Evolutionary conservation across 768 basidiomycete genomes (phyloP), one percentile per base, ranked within the genome.

Genomic region (Cystobasidium ongulense): DNA sequence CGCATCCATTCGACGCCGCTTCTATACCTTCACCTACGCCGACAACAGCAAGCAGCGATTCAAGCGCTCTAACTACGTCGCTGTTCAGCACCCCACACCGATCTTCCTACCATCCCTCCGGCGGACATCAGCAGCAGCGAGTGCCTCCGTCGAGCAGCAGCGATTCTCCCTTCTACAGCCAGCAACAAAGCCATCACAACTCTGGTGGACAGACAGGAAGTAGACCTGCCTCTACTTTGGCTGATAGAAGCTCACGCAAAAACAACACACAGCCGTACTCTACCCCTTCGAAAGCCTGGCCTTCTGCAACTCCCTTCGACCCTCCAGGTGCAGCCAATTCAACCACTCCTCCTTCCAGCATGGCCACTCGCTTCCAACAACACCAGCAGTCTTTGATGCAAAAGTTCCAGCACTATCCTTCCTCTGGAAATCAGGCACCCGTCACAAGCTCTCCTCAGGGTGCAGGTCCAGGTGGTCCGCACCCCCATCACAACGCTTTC

Each of bases 321-420:
- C 46, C 21, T 50, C 21, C 46, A 50, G 21, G 21, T n/a, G 46
- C 46, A 11, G 46, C 15, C 46, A 50, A 50, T 50, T 17, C 46
- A 50, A 50, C 46, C 5, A 11, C 46, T 8, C 46, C 46, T 50
- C 46, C 46, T 50, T 50, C 46, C 46, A 35, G 57, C 25, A 59
- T 59, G 57, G 57, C 57, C 3, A 59, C 57, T 59, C 63, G 63
- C 33, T 64, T 64, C n/a, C 63, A 64, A 46, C 63, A 64, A n/a
- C 65, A 71, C 53, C 65, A 67, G 54, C 68, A 71, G 31, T 54
- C 52, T 11, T 29, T 71, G 68, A 71, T 71, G 68, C 68, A 71
- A n/a, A 71, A 71, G 68, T 52, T 71, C 23, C 68, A 71, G 29
- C 57, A 59, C 33, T 59, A 59, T 23, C 29, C 46, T 29, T 52